A percentile compares a stretch with the other conserved stretches of the same genome.
Evolutionary conservation across 257 asterid genomes (phyloP).

Genomic region (Penstemon eatonii): DNA sequence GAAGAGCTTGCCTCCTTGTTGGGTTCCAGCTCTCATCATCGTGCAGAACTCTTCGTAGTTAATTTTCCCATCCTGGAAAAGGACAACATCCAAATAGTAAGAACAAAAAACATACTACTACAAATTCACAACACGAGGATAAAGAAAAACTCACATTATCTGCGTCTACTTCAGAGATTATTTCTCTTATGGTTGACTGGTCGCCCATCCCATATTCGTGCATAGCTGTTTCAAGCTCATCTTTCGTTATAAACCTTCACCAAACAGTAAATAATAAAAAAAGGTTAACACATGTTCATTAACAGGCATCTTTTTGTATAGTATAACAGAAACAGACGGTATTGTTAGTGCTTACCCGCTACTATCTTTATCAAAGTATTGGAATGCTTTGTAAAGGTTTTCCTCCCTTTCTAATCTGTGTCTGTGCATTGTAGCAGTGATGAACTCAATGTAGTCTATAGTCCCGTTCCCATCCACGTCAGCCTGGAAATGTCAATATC

Average conservation of each 20-base stretch:
- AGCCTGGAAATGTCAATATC: conserved; percentile 47
- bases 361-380: conserved; percentile 42
- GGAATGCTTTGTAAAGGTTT: conserved; percentile 82
- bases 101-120: not conserved
- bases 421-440: conserved; percentile 84
- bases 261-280: too few relatives aligned
- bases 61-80: conserved; percentile 76
- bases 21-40: conserved; percentile 88
- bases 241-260: conserved; percentile 74
- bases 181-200: conserved; percentile 59
- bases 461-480: conserved; percentile 91
- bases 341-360: conserved; percentile 11
- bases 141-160: conserved; percentile 60
- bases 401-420: conserved; percentile 87
- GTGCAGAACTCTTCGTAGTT: conserved; percentile 80
- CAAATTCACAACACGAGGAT: not conserved
- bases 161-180: conserved; percentile 79
- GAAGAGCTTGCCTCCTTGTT: conserved; percentile 51
- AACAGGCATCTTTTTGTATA: not conserved
- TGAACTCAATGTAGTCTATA: conserved; percentile 84
- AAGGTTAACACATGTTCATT: not conserved
- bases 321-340: not conserved
- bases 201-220: conserved; percentile 78
- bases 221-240: conserved; percentile 87
- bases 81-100: conserved; percentile 8